phyloP scores from a whole-genome alignment of 2,329 filamentous ascomycete genomes.

The Camillea tinctor region DNA sequence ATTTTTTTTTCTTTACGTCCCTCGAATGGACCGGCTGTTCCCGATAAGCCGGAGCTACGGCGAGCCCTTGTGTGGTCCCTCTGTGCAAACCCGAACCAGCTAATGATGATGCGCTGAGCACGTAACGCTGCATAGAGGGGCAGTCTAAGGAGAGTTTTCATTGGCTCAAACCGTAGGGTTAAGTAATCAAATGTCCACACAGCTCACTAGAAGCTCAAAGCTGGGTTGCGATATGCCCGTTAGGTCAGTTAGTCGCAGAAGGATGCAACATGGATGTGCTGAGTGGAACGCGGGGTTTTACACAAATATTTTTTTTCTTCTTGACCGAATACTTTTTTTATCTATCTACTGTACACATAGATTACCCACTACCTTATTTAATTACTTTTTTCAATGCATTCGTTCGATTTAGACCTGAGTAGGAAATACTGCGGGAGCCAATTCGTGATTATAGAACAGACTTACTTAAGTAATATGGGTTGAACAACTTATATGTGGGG shows the following conservation, averaged over 20 bases:
- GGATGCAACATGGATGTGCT: background rate
- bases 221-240: background rate
- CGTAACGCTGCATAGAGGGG: slow-evolving; percentile 18
- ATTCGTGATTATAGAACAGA: background rate
- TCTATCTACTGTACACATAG: too few species aligned
- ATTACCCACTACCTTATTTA: too few species aligned
- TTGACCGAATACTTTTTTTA: too few species aligned
- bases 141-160: slow-evolving; percentile 6
- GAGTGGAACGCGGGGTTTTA: background rate
- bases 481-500: background rate
- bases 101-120: slow-evolving; percentile 23
- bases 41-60: slow-evolving; percentile 18
- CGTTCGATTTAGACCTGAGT: background rate
- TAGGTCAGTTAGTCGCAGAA: background rate
- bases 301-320: background rate
- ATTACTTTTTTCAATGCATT: too few species aligned
- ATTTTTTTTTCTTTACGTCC: slow-evolving; percentile 17
- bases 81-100: slow-evolving; percentile 9
- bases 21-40: slow-evolving; percentile 27
- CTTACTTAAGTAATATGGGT: too few species aligned
- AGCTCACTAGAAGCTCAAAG: background rate
- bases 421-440: background rate
- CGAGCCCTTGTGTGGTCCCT: background rate
- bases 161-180: slow-evolving; percentile 11
- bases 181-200: slow-evolving; percentile 13